Conservation (phyloP, 345 rosid genomes). For the Rhodamnia rubescens region DNA sequence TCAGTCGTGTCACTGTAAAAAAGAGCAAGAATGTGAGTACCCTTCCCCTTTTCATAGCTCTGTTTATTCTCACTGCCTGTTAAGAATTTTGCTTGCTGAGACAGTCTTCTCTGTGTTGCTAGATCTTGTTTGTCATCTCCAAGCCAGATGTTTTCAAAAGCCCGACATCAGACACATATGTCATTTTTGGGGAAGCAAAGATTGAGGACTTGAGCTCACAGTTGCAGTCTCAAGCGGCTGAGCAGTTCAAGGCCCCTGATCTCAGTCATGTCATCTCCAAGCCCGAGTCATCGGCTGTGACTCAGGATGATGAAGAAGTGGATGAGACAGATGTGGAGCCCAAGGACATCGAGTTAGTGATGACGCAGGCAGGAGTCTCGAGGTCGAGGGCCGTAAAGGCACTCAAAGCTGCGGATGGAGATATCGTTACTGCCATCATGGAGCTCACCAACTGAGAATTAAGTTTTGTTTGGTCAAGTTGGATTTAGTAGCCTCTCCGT, state of each 20-base stretch:
- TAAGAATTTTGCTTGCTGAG: not conserved
- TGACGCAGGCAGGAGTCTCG: constrained; percentile 89
- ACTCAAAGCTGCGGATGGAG: constrained; percentile 65
- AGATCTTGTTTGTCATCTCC: constrained; percentile 75
- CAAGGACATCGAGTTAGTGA: constrained; percentile 77
- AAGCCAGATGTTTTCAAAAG: constrained; percentile 91
- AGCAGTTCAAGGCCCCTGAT: constrained; percentile 75
- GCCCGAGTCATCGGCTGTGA: constrained; percentile 48
- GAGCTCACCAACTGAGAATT: constrained; percentile 59
- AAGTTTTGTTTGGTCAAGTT: not conserved
- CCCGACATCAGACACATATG: constrained; percentile 73
- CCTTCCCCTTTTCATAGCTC: not conserved
- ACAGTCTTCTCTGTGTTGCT: not conserved
- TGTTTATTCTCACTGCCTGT: not conserved
- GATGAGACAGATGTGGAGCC: constrained; percentile 85
- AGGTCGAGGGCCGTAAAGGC: constrained; percentile 66
- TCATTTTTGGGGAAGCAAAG: constrained; percentile 83
- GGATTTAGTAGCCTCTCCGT: not conserved
- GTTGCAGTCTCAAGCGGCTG: constrained; percentile 75
- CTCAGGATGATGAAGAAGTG: constrained; percentile 76
- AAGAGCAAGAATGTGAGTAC: constrained; percentile 70
- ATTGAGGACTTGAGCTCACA: constrained; percentile 86
- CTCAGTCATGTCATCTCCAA: constrained; percentile 41
- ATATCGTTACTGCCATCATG: constrained; percentile 85
- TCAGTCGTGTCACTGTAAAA: constrained; percentile 73